phyloP scores from a whole-genome alignment of 2,329 filamentous ascomycete genomes.

The Epicoccum nigrum region DNA sequence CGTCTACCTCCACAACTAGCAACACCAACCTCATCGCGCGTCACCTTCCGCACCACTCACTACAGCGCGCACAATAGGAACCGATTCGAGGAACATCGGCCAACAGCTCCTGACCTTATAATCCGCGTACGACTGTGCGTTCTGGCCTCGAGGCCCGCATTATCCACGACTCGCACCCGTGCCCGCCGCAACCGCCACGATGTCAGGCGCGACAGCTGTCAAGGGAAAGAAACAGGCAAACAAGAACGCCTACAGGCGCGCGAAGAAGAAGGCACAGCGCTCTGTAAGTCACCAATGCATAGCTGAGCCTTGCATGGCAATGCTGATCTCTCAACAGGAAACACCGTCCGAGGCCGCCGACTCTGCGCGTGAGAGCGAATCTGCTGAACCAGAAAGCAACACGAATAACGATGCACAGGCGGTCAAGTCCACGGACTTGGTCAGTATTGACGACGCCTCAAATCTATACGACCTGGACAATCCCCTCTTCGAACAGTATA shows the following conservation, averaged over 20 bases:
- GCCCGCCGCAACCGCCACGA: constrained; percentile 18
- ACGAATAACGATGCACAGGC: constrained; percentile 44
- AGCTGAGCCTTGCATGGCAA: background rate
- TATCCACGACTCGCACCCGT: background rate
- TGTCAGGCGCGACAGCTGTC: constrained; percentile 35
- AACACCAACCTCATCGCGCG: constrained; percentile 10
- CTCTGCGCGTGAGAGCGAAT: constrained; percentile 48
- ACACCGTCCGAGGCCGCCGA: constrained; percentile 40
- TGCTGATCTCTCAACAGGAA: constrained; percentile 41
- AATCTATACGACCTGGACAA: constrained; percentile 68
- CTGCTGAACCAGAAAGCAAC: constrained; percentile 41
- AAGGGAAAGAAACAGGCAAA: constrained; percentile 68
- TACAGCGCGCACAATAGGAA: background rate
- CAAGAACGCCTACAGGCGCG: constrained; percentile 92
- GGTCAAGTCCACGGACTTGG: constrained; percentile 55
- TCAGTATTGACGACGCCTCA: constrained; percentile 43
- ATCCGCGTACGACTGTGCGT: background rate
- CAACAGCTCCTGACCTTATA: background rate
- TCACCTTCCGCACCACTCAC: background rate
- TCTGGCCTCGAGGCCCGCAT: background rate
- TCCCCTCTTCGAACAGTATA: constrained; percentile 82
- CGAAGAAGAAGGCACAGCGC: constrained; percentile 93
- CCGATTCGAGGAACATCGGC: no score
- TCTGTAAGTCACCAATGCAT: constrained; percentile 50
- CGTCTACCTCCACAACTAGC: constrained; percentile 1